Percentiles rank a stretch among this genome's conserved stretches.
phyloP scores from a whole-genome alignment of 2,329 filamentous ascomycete genomes.

The Trichothecium roseum region DNA sequence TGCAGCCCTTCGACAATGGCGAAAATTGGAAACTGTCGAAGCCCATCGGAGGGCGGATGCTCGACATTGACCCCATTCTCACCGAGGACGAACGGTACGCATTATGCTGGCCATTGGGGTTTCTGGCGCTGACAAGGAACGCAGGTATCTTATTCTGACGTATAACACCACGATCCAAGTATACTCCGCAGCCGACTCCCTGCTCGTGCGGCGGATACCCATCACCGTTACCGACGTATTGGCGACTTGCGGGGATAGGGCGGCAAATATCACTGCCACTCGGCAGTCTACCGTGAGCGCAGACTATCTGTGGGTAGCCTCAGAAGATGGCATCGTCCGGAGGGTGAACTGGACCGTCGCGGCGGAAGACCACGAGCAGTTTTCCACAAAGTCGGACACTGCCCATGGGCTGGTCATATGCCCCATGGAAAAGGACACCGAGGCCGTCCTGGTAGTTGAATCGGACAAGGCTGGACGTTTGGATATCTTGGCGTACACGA shows the following conservation, averaged over 20 bases:
- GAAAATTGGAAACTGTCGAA: constrained; percentile 50
- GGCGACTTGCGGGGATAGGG: constrained; percentile 11
- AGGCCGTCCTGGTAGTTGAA: constrained; percentile 38
- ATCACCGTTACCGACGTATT: constrained; percentile 24
- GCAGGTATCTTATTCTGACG: constrained; percentile 63
- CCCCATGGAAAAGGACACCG: constrained; percentile 22
- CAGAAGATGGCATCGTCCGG: constrained; percentile 46
- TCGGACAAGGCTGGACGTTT: constrained; percentile 21
- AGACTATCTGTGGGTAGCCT: constrained; percentile 48
- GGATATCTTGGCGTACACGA: constrained; percentile 36
- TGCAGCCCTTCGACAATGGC: constrained; percentile 16
- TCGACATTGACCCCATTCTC: constrained; percentile 54
- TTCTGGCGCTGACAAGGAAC: not conserved
- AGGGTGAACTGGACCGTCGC: constrained; percentile 47
- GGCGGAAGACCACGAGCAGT: constrained; percentile 21
- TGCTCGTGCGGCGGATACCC: constrained; percentile 63
- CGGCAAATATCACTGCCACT: constrained; percentile 30
- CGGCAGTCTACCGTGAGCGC: constrained; percentile 25
- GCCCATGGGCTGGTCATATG: constrained; percentile 35
- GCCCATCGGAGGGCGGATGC: constrained; percentile 55
- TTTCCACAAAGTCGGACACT: constrained; percentile 29
- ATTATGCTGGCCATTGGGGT: not conserved
- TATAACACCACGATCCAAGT: constrained; percentile 69
- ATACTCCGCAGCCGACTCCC: constrained; percentile 71
- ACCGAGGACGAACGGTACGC: constrained; percentile 50